Evolutionary conservation across 257 asterid genomes (phyloP).

Genomic region (Solanum virginianum): DNA sequence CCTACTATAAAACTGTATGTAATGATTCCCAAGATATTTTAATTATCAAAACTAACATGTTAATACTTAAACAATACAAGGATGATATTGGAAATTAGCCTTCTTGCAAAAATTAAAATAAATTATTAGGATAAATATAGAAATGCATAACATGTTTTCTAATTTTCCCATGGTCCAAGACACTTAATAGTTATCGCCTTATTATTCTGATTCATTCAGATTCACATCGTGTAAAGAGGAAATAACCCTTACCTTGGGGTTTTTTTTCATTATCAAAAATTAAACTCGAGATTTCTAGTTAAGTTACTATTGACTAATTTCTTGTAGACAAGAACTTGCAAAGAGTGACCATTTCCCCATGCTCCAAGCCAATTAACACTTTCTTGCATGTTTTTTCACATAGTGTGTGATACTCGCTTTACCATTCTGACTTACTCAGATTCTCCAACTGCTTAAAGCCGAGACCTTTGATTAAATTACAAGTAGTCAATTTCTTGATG

Average conservation of each 20-base stretch:
- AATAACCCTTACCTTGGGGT: not conserved
- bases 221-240: not conserved
- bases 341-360: not conserved
- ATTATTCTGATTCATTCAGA: not conserved
- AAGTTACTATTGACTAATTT: not conserved
- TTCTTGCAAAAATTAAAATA: not conserved
- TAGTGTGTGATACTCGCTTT: not conserved
- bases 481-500: not conserved
- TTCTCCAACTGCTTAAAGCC: not conserved
- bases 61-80: not conserved
- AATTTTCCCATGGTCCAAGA: too few species aligned
- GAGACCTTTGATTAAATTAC: not conserved
- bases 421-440: not conserved
- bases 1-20: not conserved
- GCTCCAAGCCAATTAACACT: not conserved
- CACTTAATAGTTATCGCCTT: too few species aligned
- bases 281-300: not conserved
- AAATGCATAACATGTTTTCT: not conserved
- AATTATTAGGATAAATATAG: not conserved
- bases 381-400: too few species aligned
- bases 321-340: not conserved
- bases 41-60: not conserved
- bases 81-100: not conserved
- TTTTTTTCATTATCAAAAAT: not conserved
- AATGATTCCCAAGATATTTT: not conserved